Base-by-base conservation (phyloP, 306 rosid species). In the Ormosia semicastrata region DNA sequence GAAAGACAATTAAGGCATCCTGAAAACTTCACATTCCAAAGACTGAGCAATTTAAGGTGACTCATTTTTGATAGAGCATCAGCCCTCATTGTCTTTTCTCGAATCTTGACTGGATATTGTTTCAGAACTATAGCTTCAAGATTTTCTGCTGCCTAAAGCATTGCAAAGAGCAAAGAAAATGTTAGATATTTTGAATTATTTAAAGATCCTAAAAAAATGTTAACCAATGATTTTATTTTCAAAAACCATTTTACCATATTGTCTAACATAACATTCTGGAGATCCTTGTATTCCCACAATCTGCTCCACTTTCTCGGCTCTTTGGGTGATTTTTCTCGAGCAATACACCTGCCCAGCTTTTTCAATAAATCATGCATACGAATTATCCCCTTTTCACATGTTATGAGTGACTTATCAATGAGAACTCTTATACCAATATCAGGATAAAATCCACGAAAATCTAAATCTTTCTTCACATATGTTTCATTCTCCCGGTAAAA, bases 371-470 rank as follows among this genome's bases (percentile, higher is more conserved):
- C 63, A n/a, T 76, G 81, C 81, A 62, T 74, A 2, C 0, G 0
- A n/a, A 7, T 18, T 0, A 0, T 0, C 0, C 30, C 1, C 1
- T 0, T 0, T 0, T 1, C 0, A 10, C 1, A 1, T 7, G 29
- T 57, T 56, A 57, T 6, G 11, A 57, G 33, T 7, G 64, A 57
- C 18, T 17, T 57, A 24, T 57, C 64, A 9, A 57, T 15, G 12
- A 57, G 64, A 17, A 7, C 34, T 24, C 33, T 57, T 2, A 54
- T 54, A 13, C 60, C 60, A 17, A 54, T 54, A n/a, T 17, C 30
- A 1, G 30, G 60, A 15, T 54, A 8, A 17, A n/a, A n/a, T 54
- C 32, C 60, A 54, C 30, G 8, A 54, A 6, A 4, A 15, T 54
- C 30, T 17, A n/a, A 8, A n/a, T 17, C 5, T 14, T 15, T 2